Conservation (phyloP, 371 early-diverging fungal genomes). For the Dinochytrium kinnereticum region DNA sequence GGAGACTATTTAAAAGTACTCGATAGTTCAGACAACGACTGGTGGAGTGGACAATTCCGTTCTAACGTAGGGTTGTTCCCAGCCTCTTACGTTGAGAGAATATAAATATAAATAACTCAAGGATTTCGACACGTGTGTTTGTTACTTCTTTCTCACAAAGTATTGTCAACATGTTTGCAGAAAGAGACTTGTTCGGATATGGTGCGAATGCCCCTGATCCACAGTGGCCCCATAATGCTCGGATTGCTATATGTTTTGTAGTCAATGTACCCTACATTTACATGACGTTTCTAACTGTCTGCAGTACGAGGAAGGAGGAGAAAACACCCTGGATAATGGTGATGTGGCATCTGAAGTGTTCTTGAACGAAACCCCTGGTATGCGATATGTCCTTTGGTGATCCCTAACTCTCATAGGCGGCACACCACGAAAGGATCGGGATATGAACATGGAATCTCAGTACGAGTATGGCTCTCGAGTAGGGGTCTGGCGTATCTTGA, state of each 20-base stretch:
- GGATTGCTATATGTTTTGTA: slow-evolving; percentile 53
- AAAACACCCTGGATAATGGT: slow-evolving; percentile 49
- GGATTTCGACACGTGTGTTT: not conserved
- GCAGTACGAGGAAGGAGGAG: slow-evolving; percentile 51
- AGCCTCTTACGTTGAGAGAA: slow-evolving; percentile 71
- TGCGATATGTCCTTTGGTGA: not conserved
- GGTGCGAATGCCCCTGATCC: slow-evolving; percentile 47
- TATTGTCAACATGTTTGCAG: slow-evolving; percentile 20
- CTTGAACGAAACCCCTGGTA: slow-evolving; percentile 43
- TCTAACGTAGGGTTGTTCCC: slow-evolving; percentile 81
- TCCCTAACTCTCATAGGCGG: slow-evolving; percentile 42
- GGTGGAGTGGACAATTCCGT: slow-evolving; percentile 65
- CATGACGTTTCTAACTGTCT: not conserved
- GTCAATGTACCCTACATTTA: slow-evolving; percentile 40
- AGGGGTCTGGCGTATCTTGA: slow-evolving; percentile 55
- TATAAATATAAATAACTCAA: slow-evolving; percentile 9
- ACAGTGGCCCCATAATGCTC: slow-evolving; percentile 54
- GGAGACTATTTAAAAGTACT: slow-evolving; percentile 45
- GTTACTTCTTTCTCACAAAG: not conserved
- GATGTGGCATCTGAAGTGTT: slow-evolving; percentile 52
- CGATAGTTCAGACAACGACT: slow-evolving; percentile 43
- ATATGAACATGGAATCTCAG: slow-evolving; percentile 52
- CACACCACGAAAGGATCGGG: slow-evolving; percentile 39
- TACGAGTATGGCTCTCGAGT: slow-evolving; percentile 59
- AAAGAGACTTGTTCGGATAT: slow-evolving; percentile 49